Evolutionary conservation across 441 rosid species (phyloP).

Genomic region (Rhodomyrtus psidioides): DNA sequence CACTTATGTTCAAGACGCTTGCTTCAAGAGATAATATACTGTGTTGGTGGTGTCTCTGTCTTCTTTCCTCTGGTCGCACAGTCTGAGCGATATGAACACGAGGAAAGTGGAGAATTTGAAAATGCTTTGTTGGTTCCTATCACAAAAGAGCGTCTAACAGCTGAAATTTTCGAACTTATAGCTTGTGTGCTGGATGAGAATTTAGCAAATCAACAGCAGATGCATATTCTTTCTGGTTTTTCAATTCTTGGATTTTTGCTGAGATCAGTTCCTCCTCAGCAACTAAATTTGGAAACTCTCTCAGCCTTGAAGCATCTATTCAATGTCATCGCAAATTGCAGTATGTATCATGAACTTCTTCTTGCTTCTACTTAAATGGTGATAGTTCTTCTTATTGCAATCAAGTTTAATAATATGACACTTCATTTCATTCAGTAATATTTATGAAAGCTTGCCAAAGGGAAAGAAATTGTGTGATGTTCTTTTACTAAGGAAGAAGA

Average conservation of each 20-base stretch:
- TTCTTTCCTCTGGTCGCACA: constrained; percentile 93
- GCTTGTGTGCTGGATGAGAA: constrained; percentile 96
- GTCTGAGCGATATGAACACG: constrained; percentile 75
- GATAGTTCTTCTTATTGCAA: neutral
- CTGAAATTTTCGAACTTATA: constrained; percentile 94
- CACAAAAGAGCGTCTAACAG: constrained; percentile 78
- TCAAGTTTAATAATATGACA: neutral
- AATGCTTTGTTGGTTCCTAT: constrained; percentile 49
- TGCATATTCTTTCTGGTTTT: constrained; percentile 97
- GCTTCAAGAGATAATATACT: constrained; percentile 94
- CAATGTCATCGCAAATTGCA: constrained; percentile 62
- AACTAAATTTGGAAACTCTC: constrained; percentile 92
- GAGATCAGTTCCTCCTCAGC: constrained; percentile 90
- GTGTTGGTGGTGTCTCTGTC: constrained; percentile 98
- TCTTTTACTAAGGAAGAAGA: neutral
- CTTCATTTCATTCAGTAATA: neutral
- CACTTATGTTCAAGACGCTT: constrained; percentile 94
- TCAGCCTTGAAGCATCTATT: constrained; percentile 89
- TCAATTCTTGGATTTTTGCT: constrained; percentile 83
- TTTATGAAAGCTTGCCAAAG: neutral
- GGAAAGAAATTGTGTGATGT: neutral
- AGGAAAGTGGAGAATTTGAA: constrained; percentile 43
- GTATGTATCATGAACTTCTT: constrained; percentile 37
- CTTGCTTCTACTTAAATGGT: neutral
- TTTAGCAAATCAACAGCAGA: constrained; percentile 92